Base-by-base conservation (phyloP, 1,284 basidiomycete species). In the Trichosporon faecale region DNA sequence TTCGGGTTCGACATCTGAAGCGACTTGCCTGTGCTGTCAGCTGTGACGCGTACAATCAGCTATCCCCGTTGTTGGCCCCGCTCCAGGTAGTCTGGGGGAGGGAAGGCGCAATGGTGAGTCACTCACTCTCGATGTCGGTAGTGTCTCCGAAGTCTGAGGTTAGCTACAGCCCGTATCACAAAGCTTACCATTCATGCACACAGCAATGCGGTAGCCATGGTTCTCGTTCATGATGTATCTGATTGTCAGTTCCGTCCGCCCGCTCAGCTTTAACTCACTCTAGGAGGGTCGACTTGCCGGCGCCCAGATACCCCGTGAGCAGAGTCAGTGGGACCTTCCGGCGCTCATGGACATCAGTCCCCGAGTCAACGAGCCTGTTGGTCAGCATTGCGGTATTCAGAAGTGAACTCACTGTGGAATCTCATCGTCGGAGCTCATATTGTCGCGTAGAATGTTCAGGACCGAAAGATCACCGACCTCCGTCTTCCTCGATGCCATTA, bases 161-260 rank as follows among this genome's bases (percentile, higher is more conserved):
- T n/a, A 70, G 66, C 61, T 7, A 12, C 5, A 14, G 31, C 2
- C 3, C 21, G 4, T 7, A 6, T 9, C n/a, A 25, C 21, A 2
- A n/a, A 21, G 71, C 80, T 35, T 23, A 82, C 82, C 94, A 79
- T 97, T 98, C 93, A 98, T 95, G 77, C 97, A 96, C 27, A 98
- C 95, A 3, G 95, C 95, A 73, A 98, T 96, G 52, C 92, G 89
- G 78, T 94, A 93, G 0, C 95, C 94, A 86, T 97, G 95, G 61
- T 90, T 87, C 78, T 93, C 93, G 4, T 91, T 95, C 71, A 98
- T 85, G 72, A 97, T 95, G 44, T 93, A 90, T 76, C 91, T 93
- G 67, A 1, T 29, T 33, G 37, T 66, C 37, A 73, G 67, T 4
- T 31, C n/a, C n/a, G n/a, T n/a, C n/a, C 9, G 9, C 18, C 12